Evolutionary conservation across 192 early-diverging fungal species (phyloP), one percentile per base, ranked within the genome.

Genomic region (Linnemannia schmuckeri): DNA sequence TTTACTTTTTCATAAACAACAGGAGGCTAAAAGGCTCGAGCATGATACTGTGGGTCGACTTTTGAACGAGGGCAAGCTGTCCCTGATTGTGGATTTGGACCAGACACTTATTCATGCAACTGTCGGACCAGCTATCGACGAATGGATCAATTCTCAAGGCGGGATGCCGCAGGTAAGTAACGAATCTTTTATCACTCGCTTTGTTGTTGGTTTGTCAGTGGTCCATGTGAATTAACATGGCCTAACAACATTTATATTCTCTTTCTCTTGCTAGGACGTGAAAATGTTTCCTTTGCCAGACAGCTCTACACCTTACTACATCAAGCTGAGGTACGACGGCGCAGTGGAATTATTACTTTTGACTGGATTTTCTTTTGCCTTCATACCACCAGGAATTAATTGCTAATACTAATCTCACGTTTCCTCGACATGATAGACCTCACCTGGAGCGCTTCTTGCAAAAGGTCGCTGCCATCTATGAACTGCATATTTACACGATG

Each of bases 401-500:
- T 35, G 38, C 47, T 73, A 35, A 38, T 44, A 66, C 57, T 66
- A 4, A 66, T 30, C 7, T 37, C 44, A 44, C 40, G 18, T 52
- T 70, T 35, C 54, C 27, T 90, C 44, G 24, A 13, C 20, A 61
- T 46, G 22, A 35, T 79, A 94, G 98, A 42, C 98, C 98, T 1
- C 94, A 94, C 4, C 91, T 98, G 20, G 90, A 89, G 37, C 92
- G 94, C 41, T 99, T 99, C 82, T 86, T 99, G 38, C 87, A 91
- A 69, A 83, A 90, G 66, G 82, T 97, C 10, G 87, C 91, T 3
- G 73, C 93, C 74, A 41, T 94, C 10, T 99, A 96, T 82, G 99
- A 99, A 89, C 89, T 99, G 84, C 99, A 99, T 87, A 97, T 99
- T 73, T 99, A 99, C 88, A 99, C 99, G 3, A 98, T 99, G 98